Evolutionary conservation across 495 filamentous ascomycete genomes (phyloP), one percentile per base, ranked within the genome.

Genomic region (Penicillium robsamsonii): DNA sequence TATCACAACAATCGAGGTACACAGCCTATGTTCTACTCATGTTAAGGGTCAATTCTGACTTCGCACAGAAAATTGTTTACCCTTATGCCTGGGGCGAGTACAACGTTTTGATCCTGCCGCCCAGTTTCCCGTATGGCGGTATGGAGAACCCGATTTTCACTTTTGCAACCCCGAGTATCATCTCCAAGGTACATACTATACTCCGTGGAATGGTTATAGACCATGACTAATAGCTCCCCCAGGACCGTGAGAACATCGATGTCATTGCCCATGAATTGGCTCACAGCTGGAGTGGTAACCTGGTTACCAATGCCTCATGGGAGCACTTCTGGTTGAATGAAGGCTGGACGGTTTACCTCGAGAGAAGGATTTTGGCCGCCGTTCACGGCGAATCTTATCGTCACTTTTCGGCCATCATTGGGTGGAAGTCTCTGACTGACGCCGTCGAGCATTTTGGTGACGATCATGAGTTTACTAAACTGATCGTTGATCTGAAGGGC

Each of bases 261-360:
- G 92, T 97, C 17, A 97, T 98, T 70, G 93, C 94, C 3, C 93
- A 98, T 67, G 93, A 98, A 71, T 80, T 98, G 22, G 80, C 84
- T 46, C 93, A 97, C 70, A 88, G 84, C 63, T 97, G 92, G 91
- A 92, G 88, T 60, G 94, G 93, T 13, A 98, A 98, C 63, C 74
- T 97, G 4, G 94, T 97, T 9, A 91, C 87, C 7, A 93, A 88
- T 66, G 85, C 87, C 52, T 91, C 85, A 31, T 98, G 94, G 94
- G 91, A 97, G 70, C 92, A 98, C 64, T 97, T 96, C 68, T 97
- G 92, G 92, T 71, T 97, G 52, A 97, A 97, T 61, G 92, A 96
- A 69, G 92, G 92, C 31, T 97, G 93, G 93, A 96, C 92, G 3
- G 88, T 86, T 8, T 96, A 97, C 67, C 83, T 97, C 8, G 94